Evolutionary conservation across 495 filamentous ascomycete species (phyloP).

Genomic region (Extremus antarcticus): DNA sequence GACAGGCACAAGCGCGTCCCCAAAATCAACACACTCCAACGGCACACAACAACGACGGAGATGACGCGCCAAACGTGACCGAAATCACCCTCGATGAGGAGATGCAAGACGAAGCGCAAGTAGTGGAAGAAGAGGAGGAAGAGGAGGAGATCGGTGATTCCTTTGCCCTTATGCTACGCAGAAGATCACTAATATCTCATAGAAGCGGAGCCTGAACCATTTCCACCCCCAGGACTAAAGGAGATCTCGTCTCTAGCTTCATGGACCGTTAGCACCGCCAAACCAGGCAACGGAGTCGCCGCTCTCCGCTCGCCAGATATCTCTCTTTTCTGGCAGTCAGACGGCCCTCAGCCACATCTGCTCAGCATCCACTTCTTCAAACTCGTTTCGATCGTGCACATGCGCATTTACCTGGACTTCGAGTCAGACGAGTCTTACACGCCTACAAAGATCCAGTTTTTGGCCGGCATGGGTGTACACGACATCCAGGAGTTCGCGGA

Average conservation of each 20-base stretch:
- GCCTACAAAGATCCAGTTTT: conserved; percentile 80
- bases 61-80: background rate
- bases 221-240: conserved; percentile 18
- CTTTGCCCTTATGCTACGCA: no score
- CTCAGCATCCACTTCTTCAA: conserved; percentile 93
- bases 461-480: conserved; percentile 77
- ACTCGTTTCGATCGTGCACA: conserved; percentile 68
- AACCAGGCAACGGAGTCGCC: conserved; percentile 80
- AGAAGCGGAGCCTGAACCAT: conserved; percentile 6
- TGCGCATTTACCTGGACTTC: conserved; percentile 85
- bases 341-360: conserved; percentile 91
- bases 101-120: background rate
- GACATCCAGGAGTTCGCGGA: conserved; percentile 74
- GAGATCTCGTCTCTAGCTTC: conserved; percentile 92
- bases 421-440: conserved; percentile 90
- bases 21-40: background rate
- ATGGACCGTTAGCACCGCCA: conserved; percentile 83
- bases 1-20: background rate
- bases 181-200: background rate
- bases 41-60: background rate
- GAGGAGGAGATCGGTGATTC: no score
- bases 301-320: conserved; percentile 74
- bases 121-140: background rate
- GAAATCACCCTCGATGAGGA: background rate
- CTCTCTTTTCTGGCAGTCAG: conserved; percentile 88